Percentiles rank a stretch among this genome's conserved stretches.
Conservation (phyloP, 2,329 filamentous ascomycete species). For the Fragosphaeria purpurea region DNA sequence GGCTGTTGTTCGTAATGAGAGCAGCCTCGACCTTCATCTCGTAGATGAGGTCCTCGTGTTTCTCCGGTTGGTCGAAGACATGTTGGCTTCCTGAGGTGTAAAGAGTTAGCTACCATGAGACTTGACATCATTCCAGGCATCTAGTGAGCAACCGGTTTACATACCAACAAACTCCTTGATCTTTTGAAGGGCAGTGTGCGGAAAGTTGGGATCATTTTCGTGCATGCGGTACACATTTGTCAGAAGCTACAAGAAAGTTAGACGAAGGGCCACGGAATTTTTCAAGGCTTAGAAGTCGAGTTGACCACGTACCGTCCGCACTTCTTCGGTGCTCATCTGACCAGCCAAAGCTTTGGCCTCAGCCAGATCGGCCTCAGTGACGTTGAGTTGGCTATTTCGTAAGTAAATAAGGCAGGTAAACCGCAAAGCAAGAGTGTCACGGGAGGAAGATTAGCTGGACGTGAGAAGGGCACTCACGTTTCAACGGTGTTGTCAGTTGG, state of each 20-base stretch:
- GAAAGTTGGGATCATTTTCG: constrained; percentile 38
- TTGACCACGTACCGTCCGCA: constrained; percentile 6
- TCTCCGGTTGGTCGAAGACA: constrained; percentile 33
- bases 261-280: too few species aligned
- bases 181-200: constrained; percentile 28
- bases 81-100: constrained; percentile 27
- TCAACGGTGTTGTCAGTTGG: not conserved
- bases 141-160: not conserved
- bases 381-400: constrained; percentile 7
- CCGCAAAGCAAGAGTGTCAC: too few species aligned
- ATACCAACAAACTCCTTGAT: constrained; percentile 28
- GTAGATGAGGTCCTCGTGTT: constrained; percentile 33
- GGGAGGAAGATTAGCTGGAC: not conserved
- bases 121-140: too few species aligned
- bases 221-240: constrained; percentile 22
- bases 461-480: not conserved
- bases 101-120: not conserved
- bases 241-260: not conserved
- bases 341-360: constrained; percentile 12
- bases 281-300: not conserved
- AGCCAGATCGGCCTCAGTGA: constrained; percentile 10
- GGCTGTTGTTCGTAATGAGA: constrained; percentile 44
- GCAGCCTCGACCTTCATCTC: constrained; percentile 42
- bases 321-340: constrained; percentile 10
- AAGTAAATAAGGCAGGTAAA: not conserved